Percentiles rank a stretch among this genome's conserved stretches.
Evolutionary conservation across 129 eudicot genomes (phyloP).

Genomic region (Oenanthe sinensis): DNA sequence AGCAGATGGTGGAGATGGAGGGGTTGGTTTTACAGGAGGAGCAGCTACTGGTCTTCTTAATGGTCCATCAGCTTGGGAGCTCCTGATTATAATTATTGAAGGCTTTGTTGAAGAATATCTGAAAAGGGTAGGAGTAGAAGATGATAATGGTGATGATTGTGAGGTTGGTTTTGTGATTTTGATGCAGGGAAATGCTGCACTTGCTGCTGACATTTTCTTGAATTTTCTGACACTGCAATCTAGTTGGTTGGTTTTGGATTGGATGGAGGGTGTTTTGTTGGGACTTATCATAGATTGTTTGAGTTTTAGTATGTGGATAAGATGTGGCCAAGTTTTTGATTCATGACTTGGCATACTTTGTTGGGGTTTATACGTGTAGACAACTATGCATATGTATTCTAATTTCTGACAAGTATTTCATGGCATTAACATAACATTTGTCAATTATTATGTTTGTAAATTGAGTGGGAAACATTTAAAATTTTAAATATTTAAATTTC

Average conservation of each 20-base stretch:
- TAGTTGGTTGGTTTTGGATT: slow-evolving; percentile 8
- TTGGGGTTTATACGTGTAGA: not conserved
- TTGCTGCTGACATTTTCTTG: slow-evolving; percentile 54
- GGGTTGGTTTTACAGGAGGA: slow-evolving; percentile 38
- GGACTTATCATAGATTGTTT: not conserved
- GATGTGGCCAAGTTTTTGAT: slow-evolving; percentile 1
- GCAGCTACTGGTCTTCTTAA: slow-evolving; percentile 77
- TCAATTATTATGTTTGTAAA: no score
- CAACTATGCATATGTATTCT: not conserved
- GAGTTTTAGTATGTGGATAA: not conserved
- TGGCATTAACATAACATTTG: not conserved
- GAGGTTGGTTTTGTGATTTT: slow-evolving; percentile 32
- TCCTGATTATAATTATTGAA: slow-evolving; percentile 27
- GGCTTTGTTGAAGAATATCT: slow-evolving; percentile 24
- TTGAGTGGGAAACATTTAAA: no score
- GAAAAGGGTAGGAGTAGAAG: slow-evolving; percentile 23
- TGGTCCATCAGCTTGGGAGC: slow-evolving; percentile 84
- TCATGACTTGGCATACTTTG: not conserved
- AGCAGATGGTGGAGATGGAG: slow-evolving; percentile 27
- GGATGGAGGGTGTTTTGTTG: slow-evolving; percentile 13
- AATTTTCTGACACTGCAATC: not conserved
- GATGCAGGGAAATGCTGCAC: slow-evolving; percentile 46
- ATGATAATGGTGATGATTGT: slow-evolving; percentile 23
- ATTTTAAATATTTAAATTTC: no score
- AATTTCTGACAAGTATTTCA: not conserved